Percentiles rank a stretch among this genome's conserved stretches.
Evolutionary conservation across 305 asterid species (phyloP).

Genomic region (Fraxinus nigra): DNA sequence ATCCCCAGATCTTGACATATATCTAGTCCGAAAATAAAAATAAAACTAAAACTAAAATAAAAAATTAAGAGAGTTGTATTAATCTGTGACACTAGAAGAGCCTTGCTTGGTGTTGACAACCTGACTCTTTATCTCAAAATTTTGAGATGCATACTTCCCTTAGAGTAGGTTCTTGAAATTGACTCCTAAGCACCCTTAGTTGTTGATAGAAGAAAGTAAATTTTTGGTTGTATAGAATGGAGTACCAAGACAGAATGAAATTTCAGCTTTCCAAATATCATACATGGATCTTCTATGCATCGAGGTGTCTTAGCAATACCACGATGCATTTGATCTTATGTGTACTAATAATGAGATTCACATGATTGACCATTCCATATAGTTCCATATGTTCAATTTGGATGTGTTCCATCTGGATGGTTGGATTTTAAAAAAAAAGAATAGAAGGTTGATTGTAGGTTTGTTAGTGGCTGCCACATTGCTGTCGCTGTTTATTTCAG

Average conservation of each 20-base stretch:
- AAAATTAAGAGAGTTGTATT: background rate
- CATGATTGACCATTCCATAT: background rate
- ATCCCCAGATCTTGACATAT: background rate
- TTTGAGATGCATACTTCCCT: background rate
- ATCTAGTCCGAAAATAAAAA: background rate
- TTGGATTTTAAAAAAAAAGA: background rate
- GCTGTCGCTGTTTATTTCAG: background rate
- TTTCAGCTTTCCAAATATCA: background rate
- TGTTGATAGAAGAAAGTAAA: background rate
- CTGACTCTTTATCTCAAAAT: background rate
- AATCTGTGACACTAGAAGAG: background rate
- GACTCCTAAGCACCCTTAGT: background rate
- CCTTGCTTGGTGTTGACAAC: background rate
- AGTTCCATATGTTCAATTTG: background rate
- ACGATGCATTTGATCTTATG: background rate
- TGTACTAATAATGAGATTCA: background rate
- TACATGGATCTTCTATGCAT: background rate
- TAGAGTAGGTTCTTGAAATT: background rate
- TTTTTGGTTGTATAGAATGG: background rate
- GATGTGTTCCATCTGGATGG: background rate
- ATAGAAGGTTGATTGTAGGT: background rate
- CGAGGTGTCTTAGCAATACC: background rate
- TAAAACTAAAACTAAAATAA: background rate
- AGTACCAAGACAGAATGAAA: background rate
- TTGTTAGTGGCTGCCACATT: background rate